Evolutionary conservation across 225 moss, liverwort and hornwort genomes (phyloP).

Genomic region (Asterella californica): DNA sequence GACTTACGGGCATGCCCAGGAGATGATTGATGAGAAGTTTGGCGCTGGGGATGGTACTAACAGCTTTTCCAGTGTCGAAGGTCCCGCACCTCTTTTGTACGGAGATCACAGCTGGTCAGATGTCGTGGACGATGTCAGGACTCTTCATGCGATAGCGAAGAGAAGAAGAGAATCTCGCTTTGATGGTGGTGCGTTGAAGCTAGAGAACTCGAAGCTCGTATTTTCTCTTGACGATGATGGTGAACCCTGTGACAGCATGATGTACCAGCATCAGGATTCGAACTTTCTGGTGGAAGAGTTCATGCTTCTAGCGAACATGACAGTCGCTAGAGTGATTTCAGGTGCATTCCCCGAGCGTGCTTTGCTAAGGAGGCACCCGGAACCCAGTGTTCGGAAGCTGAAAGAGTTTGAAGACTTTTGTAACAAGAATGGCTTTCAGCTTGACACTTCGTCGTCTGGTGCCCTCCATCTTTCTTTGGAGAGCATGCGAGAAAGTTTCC

Average conservation of each 20-base stretch:
- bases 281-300: constrained; percentile 96
- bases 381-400: constrained; percentile 82
- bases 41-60: constrained; percentile 37
- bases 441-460: constrained; percentile 87
- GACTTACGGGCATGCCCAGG: constrained; percentile 83
- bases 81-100: constrained; percentile 49
- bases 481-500: constrained; percentile 74
- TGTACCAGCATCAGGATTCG: constrained; percentile 83
- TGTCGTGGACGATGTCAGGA: constrained; percentile 58
- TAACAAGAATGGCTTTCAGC: constrained; percentile 67
- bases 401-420: constrained; percentile 94
- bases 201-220: constrained; percentile 76
- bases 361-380: constrained; percentile 83
- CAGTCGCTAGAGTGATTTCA: constrained; percentile 87
- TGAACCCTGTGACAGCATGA: constrained; percentile 70
- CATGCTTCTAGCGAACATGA: constrained; percentile 97
- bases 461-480: constrained; percentile 79
- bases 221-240: constrained; percentile 89
- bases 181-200: constrained; percentile 77
- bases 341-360: constrained; percentile 88
- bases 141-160: constrained; percentile 63
- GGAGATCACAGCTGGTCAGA: constrained; percentile 72
- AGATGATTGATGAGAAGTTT: constrained; percentile 65
- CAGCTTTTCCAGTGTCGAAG: constrained; percentile 33
- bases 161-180: constrained; percentile 73